Conservation (phyloP, 2,329 filamentous ascomycete genomes). For the Colletotrichum agaves region DNA sequence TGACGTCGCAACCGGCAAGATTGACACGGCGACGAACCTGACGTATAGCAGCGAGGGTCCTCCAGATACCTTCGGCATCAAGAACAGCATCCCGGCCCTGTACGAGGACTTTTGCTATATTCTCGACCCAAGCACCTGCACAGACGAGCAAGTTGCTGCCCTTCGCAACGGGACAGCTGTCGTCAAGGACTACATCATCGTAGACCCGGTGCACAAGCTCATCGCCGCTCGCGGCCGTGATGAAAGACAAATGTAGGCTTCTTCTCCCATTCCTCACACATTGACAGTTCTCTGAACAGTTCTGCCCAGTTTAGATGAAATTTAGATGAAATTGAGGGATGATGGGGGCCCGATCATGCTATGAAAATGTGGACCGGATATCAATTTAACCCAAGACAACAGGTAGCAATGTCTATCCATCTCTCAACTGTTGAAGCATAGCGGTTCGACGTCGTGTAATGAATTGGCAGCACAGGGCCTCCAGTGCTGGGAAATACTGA, state of each 20-base stretch:
- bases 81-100: constrained; percentile 39
- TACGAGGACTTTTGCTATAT: constrained; percentile 43
- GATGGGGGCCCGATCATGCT: too few species aligned
- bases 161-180: constrained; percentile 62
- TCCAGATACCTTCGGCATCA: constrained; percentile 37
- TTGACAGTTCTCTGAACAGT: not conserved
- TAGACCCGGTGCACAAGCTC: constrained; percentile 16
- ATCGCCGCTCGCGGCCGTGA: not conserved
- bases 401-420: too few species aligned
- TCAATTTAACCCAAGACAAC: too few species aligned
- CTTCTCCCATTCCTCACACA: not conserved
- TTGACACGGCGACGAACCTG: constrained; percentile 37
- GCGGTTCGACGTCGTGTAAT: too few species aligned
- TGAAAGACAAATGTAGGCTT: constrained; percentile 13
- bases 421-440: too few species aligned
- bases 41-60: constrained; percentile 40
- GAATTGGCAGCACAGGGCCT: too few species aligned
- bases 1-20: constrained; percentile 39
- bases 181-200: constrained; percentile 50
- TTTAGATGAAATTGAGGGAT: too few species aligned
- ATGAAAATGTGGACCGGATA: too few species aligned
- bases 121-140: constrained; percentile 43
- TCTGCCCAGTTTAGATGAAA: not conserved
- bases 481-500: too few species aligned
- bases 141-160: constrained; percentile 60